Evolutionary conservation across 2,329 filamentous ascomycete species (phyloP).

Genomic region (Hypoxylon sp.): DNA sequence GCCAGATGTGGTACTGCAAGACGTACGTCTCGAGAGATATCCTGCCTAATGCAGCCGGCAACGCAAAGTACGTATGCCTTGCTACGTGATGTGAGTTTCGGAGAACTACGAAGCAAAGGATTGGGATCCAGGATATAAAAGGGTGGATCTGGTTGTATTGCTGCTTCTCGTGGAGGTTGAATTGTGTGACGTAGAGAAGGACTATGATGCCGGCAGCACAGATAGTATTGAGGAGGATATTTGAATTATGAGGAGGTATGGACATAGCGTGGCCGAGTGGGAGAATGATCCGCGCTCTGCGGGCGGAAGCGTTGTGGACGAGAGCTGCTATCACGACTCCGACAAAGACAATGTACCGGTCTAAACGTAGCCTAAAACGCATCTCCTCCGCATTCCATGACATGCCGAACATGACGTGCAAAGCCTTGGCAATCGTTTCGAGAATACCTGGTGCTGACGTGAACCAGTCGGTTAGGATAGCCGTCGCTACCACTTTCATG

Average conservation of each 20-base stretch:
- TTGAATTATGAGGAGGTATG: constrained; percentile 24
- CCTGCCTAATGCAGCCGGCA: constrained; percentile 69
- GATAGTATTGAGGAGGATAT: constrained; percentile 26
- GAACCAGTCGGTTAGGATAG: constrained; percentile 55
- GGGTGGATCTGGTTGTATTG: constrained; percentile 68
- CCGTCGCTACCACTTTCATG: constrained; percentile 64
- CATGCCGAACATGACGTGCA: constrained; percentile 62
- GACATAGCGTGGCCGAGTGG: constrained; percentile 26
- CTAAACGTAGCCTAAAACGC: constrained; percentile 66
- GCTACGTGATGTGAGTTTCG: constrained; percentile 63
- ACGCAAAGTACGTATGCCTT: constrained; percentile 60
- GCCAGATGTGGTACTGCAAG: constrained; percentile 73
- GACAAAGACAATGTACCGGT: constrained; percentile 69
- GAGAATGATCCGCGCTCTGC: constrained; percentile 32
- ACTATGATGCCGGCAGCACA: constrained; percentile 51
- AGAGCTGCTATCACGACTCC: constrained; percentile 68
- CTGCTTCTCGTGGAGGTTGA: constrained; percentile 50
- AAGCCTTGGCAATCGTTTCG: constrained; percentile 58
- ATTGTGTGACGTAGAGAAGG: constrained; percentile 55
- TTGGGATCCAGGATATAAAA: constrained; percentile 67
- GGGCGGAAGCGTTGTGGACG: constrained; percentile 53
- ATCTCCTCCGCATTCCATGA: constrained; percentile 65
- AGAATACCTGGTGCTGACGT: constrained; percentile 59
- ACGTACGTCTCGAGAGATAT: constrained; percentile 73
- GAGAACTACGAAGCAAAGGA: constrained; percentile 67